Evolutionary conservation across 1,139 yeast genomes (phyloP), one percentile per base, ranked within the genome.

Genomic region (Yamadazyma triangularis): DNA sequence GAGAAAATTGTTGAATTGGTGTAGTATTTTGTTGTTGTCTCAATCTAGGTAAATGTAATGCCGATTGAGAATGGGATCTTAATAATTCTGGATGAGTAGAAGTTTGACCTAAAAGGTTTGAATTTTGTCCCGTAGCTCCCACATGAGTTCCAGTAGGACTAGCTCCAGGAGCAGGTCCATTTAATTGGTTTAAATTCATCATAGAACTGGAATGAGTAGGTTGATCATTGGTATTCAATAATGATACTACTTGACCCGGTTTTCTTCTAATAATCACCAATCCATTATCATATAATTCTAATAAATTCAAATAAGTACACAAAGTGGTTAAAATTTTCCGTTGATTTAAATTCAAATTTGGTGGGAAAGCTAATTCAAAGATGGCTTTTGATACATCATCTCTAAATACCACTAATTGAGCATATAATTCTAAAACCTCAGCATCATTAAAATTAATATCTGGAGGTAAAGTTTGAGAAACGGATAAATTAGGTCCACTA

Each of bases 371-470:
- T 50, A 87, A 63, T 54, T 88, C 96, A 37, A 61, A 65, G 40
- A 71, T 70, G 13, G 64, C 53, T 41, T 74, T 76, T 31, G 76
- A 70, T 41, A 67, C 64, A 48, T 88, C 96, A 46, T 83, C 91
- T 47, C 88, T 77, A 60, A 87, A 91, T 31, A 87, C 65, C 35
- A 88, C 62, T 47, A 91, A 70, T 49, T 86, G 94, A 8, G 95
- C 72, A 58, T 86, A 91, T 34, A 87, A 68, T 44, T 88, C 96
- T 53, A 93, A 71, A 16, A 85, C 79, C 48, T 88, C 96, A 0
- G 94, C 84, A 47, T 88, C 96, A 52, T 91, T 93, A 47, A 93
- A 75, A 57, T 91, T 95, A 39, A 89, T 56, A 31, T 77, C 81
- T 27, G 65, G 54, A 1, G 89, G 89, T n/a, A 41, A 27, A 14